Percentiles rank a stretch among this genome's conserved stretches.
These are phyloP conservation scores for Crithidia acanthocephali DNA, from an alignment of 208 protist species.

Conservation along the genomic window DNA sequence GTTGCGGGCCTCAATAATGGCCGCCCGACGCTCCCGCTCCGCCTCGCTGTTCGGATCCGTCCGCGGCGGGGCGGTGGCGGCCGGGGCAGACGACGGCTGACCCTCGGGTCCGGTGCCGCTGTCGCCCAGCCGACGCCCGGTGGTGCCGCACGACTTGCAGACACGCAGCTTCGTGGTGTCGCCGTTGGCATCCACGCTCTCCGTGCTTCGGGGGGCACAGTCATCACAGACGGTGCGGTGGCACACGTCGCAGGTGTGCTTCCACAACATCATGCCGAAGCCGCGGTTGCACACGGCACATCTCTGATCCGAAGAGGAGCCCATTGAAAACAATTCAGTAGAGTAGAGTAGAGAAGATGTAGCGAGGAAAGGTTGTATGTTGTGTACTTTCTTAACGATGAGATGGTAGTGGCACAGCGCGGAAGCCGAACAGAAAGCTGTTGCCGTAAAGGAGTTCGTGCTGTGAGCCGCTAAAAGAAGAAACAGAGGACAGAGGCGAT, in stretches of 20 bases:
- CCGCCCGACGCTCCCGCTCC: slow-evolving; percentile 46
- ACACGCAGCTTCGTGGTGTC: slow-evolving; percentile 27
- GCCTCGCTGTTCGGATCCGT: slow-evolving; percentile 38
- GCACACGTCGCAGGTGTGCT: slow-evolving; percentile 59
- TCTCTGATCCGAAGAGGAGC: slow-evolving; percentile 7
- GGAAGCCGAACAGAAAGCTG: too few relatives aligned
- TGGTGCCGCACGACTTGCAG: slow-evolving; percentile 18
- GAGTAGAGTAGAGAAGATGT: too few relatives aligned
- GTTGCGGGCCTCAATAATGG: slow-evolving; percentile 49
- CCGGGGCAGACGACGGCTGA: not conserved
- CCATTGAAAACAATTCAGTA: not conserved
- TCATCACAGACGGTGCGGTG: slow-evolving; percentile 62
- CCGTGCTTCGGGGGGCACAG: slow-evolving; percentile 46
- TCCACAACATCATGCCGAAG: slow-evolving; percentile 61
- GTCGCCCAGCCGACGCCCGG: slow-evolving; percentile 21
- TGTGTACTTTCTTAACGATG: too few relatives aligned
- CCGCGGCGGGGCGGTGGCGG: not conserved
- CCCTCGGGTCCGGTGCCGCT: not conserved
- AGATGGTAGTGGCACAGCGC: too few relatives aligned
- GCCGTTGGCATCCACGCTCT: slow-evolving; percentile 14
- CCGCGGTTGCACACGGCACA: slow-evolving; percentile 53
- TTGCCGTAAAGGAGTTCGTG: too few relatives aligned
- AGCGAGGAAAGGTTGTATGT: too few relatives aligned
- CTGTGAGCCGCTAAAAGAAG: too few relatives aligned
- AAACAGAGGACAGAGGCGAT: too few relatives aligned